Evolutionary conservation across 2,329 filamentous ascomycete genomes (phyloP), one percentile per base, ranked within the genome.

Genomic region (Lachnellula hyalina): DNA sequence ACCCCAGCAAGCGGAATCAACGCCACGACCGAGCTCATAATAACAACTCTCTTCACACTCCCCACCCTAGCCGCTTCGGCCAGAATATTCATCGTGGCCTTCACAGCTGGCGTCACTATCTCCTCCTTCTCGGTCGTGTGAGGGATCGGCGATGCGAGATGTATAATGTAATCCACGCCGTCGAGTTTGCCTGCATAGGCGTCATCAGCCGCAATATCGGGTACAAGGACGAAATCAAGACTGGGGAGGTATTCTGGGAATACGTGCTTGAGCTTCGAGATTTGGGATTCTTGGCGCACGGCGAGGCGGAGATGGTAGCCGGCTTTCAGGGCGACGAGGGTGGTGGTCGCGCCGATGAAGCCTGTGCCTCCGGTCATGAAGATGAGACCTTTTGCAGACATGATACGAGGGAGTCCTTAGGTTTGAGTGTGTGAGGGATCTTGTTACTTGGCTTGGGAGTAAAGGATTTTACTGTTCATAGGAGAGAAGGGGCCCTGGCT

Each of bases 351-450:
- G 9, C 63, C 64, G 34, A 66, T 61, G 52, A 63, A 61, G 25
- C 63, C 64, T 15, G 64, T 64, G 5, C 61, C 61, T 25, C 64
- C 64, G 17, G 64, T 66, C 28, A 66, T 47, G 25, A 62, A 58
- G 11, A 62, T 53, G 8, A 59, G 48, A 21, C 38, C 51, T 19
- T 54, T 50, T n/a, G 53, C 55, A 34, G 52, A 55, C 17, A 40
- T 38, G 35, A 7, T 32, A 4, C 36, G 36, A 17, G n/a, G 15
- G 36, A 17, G 36, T 40, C n/a, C 15, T 40, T 40, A 17, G n/a
- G n/a, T 40, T 11, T 17, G 8, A 32, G 9, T 32, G 9, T 32
- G 28, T 9, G 28, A 3, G 28, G 9, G 9, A 9, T 32, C 11
- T 11, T 32, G 28, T 4, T 32, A 4, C 11, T 1, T n/a, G n/a